Base-by-base conservation (phyloP, 2,329 filamentous ascomycete species). In the Fusarium anguioides region DNA sequence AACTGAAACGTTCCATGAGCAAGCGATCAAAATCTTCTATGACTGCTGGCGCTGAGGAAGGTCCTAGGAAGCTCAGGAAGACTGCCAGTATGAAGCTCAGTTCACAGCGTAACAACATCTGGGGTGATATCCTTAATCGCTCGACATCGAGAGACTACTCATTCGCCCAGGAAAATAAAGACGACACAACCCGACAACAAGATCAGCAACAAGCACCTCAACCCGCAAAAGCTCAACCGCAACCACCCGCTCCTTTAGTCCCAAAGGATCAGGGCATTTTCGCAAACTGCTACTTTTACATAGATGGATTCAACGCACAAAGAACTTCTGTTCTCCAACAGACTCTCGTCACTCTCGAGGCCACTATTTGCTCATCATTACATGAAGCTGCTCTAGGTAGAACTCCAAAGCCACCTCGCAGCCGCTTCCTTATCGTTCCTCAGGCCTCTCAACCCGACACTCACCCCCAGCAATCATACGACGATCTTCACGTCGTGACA, bases 1-100 rank as follows among this genome's bases (percentile, higher is more conserved):
- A 83, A 46, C 70, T 81, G 46, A 76, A 80, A 66, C 77, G 83
- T 71, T 76, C 79, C 9, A 74, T 86, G 18, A 86, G 85, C 24
- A 93, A 93, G 78, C 82, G 90, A 66, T 74, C 80, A 27, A 83
- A 89, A 60, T 85, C 86, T 2, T 80, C 78, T 1, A 81, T 80
- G 12, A 72, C 78, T 1, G 79, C 78, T 5, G 76, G 78, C 14
- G 73, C 76, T 5, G 86, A 89, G 37, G 84, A 86, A 10, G 89
- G 91, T 6, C 87, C 88, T 64, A 87, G 94, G 68, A 98, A 97
- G 80, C 80, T 99, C 68, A 89, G 96, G 69, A 91, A 94, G 72
- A 94, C 92, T 8, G 92, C 94, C 21, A 97, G 94, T 77, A 89
- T 91, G 74, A 95, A 93, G 76, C 81, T 98, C 29, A 89, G 86